Conservation (phyloP, 2,329 filamentous ascomycete genomes). For the Aspergillus hortae region DNA sequence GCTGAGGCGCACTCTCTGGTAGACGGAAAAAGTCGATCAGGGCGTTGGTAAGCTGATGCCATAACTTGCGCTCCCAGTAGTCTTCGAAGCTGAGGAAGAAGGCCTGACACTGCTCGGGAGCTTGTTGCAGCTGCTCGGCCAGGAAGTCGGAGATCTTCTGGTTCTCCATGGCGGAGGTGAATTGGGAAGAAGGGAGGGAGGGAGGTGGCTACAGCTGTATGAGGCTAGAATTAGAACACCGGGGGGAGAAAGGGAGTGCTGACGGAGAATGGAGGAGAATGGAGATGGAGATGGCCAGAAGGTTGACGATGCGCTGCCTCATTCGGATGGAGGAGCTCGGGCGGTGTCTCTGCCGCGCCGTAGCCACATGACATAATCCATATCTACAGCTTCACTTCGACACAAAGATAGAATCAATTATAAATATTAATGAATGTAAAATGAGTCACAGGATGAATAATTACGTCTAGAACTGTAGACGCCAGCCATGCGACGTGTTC, state of each 20-base stretch:
- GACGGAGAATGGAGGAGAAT: constrained; percentile 7
- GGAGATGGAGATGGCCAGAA: constrained; percentile 8
- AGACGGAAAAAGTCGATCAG: constrained; percentile 85
- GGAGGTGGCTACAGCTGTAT: constrained; percentile 11
- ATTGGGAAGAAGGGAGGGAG: constrained; percentile 5
- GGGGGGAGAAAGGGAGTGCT: background rate
- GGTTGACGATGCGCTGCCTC: constrained; percentile 8
- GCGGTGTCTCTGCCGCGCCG: constrained; percentile 24
- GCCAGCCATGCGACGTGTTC: background rate
- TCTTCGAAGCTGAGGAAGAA: constrained; percentile 91
- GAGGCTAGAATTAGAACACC: background rate
- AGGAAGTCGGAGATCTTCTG: constrained; percentile 92
- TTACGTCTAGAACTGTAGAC: background rate
- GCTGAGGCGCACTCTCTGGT: constrained; percentile 74
- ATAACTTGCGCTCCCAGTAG: constrained; percentile 96
- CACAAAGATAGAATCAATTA: background rate
- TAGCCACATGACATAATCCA: constrained; percentile 16
- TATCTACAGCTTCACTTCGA: background rate
- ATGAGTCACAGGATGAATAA: background rate
- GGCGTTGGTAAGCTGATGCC: constrained; percentile 94
- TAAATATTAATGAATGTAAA: background rate
- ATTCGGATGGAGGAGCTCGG: constrained; percentile 12
- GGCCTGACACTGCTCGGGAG: constrained; percentile 81
- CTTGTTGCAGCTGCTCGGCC: constrained; percentile 79
- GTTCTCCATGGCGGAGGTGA: constrained; percentile 63